Evolutionary conservation across 768 basidiomycete genomes (phyloP).

Genomic region (Phylloporus arenicola): DNA sequence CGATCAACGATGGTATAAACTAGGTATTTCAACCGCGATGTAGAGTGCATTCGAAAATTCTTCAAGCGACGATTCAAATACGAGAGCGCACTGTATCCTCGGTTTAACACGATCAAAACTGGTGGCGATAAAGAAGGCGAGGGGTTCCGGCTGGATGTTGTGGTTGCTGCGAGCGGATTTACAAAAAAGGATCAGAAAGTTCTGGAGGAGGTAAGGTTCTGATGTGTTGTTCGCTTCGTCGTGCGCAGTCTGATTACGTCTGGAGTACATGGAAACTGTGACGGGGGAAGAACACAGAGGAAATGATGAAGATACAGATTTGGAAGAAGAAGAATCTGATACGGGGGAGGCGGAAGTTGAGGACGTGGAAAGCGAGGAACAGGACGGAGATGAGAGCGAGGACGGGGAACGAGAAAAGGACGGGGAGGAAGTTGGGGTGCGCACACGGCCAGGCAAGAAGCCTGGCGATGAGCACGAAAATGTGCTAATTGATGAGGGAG

Average conservation of each 20-base stretch:
- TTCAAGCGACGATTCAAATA: constrained; percentile 89
- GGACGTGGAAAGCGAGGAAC: constrained; percentile 22
- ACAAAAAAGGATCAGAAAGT: constrained; percentile 74
- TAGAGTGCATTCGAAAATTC: constrained; percentile 91
- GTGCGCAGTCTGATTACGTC: constrained; percentile 20
- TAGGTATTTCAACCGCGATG: constrained; percentile 99
- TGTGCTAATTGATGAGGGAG: constrained; percentile 7
- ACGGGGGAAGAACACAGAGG: constrained; percentile 26
- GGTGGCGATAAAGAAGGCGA: constrained; percentile 37
- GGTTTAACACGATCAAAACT: constrained; percentile 49
- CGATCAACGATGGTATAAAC: constrained; percentile 26
- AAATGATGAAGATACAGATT: constrained; percentile 25
- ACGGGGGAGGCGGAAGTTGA: constrained; percentile 37
- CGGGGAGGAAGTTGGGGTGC: constrained; percentile 26
- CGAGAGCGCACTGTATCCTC: constrained; percentile 85
- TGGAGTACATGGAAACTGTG: constrained; percentile 64
- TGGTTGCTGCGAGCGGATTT: constrained; percentile 94
- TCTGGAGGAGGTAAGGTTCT: constrained; percentile 70
- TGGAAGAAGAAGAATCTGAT: constrained; percentile 35
- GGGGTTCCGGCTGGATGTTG: constrained; percentile 77
- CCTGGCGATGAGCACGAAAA: constrained; percentile 9
- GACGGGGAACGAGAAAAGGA: constrained; percentile 32
- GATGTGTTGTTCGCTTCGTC: constrained; percentile 15
- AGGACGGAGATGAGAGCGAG: constrained; percentile 32
- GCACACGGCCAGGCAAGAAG: constrained; percentile 4